Base-by-base conservation (phyloP, 2,329 filamentous ascomycete genomes). In the Talaromyces amestolkiae region DNA sequence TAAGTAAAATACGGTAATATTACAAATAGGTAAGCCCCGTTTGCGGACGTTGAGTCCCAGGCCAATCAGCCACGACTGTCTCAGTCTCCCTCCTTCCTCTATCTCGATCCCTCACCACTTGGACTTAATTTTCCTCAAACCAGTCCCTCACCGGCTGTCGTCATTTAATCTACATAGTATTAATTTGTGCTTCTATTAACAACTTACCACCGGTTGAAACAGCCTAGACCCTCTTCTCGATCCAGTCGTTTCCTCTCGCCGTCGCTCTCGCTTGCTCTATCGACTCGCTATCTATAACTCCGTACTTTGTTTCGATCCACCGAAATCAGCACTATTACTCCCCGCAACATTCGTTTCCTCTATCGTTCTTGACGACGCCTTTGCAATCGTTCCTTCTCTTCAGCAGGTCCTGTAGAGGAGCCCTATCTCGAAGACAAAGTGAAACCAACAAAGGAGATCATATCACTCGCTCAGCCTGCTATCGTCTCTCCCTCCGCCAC, bases 221-320 rank as follows among this genome's bases (percentile, higher is more conserved):
- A 35, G n/a, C 11, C 51, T 27, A 35, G 27, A 35, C 27, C n/a
- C 24, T 51, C 22, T 31, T 51, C 47, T 49, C 7, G 24, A 51
- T 17, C 2, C 33, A 37, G 10, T 37, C 53, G 53, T 56, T 22
- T 6, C 37, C 31, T n/a, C 53, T 37, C 27, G 15, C 47, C 27
- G 53, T 61, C 66, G 65, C 64, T 64, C 66, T 66, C 69, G 66
- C 69, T 71, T 33, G 56, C 54, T 11, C 37, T 19, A 19, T 56
- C 27, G 47, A 54, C 39, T 39, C 33, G 43, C 35, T 31, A 27
- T 47, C 60, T 59, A 27, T 41, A 43, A 35, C 53, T 37, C 53
- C 19, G 53, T 56, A 22, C 53, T 56, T 39, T 24, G 19, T 37
- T 56, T 37, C 53, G 33, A 39, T 56, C 33, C n/a, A 24, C 33